Base-by-base conservation (phyloP, 805 yeast genomes). In the Candida dajiaensis region DNA sequence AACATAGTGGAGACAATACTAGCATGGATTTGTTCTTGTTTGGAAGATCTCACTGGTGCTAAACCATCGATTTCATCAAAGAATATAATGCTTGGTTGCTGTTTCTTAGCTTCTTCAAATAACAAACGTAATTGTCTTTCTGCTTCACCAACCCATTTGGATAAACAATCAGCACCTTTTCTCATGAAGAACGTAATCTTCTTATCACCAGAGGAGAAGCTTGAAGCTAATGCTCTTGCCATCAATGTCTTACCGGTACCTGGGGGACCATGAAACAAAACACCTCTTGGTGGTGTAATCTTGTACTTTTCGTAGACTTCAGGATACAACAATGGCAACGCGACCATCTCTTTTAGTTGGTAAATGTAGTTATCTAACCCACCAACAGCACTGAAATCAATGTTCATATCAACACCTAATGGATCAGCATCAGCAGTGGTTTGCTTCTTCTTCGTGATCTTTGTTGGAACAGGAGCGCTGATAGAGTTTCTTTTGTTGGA, bases 91-190 rank as follows among this genome's bases (percentile, higher is more conserved):
- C 95, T 80, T 3, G 99, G 99, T 66, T 94, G 99, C 56, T 89
- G 90, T 53, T 87, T 89, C 57, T 85, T 85, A 1, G 99, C 99
- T 66, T 94, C 98, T 67, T 94, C 98, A 63, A 94, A 94, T 47
- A 94, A 68, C 38, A 92, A 70, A 49, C 99, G 71, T 50, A 94
- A 71, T 64, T 94, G 98, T 54, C 99, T 76, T 67, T 94, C 99
- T 6, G 98, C 98, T 66, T 94, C 99, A 58, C 99, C 99, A 4
- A 94, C 98, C 99, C 99, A 94, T 69, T 94, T 94, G 40, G 96
- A 87, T 56, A 94, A 70, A 61, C 95, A 86, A 64, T 94, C 99
- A 0, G 99, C 98, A 53, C 99, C 99, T 63, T 94, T 94, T 51
- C 99, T 72, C 99, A 94, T 94, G 67, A 89, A 94, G 60, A 94